Conservation (phyloP, 2,329 filamentous ascomycete genomes). For the Colletotrichum sojae region DNA sequence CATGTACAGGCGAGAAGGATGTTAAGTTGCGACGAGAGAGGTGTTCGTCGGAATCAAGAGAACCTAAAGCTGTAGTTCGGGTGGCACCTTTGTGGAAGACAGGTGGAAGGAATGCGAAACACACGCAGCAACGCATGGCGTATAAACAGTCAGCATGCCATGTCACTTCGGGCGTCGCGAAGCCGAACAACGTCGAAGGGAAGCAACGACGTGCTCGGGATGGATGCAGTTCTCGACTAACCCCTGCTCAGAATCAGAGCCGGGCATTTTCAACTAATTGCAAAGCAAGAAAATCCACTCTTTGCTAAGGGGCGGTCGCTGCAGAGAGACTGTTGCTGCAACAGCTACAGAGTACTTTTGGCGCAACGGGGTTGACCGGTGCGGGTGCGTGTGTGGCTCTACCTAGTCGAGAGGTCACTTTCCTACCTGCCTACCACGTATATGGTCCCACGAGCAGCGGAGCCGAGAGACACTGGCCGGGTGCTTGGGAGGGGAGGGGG, state of each 20-base stretch:
- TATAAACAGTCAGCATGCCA: slow-evolving; percentile 4
- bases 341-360: too few species aligned
- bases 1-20: slow-evolving; percentile 26
- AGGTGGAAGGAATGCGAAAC: slow-evolving; percentile 1
- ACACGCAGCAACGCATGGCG: not conserved
- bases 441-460: too few species aligned
- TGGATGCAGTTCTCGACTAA: slow-evolving; percentile 5
- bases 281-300: not conserved
- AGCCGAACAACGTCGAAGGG: not conserved
- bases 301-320: too few species aligned
- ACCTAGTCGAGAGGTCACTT: too few species aligned
- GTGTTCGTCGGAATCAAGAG: not conserved
- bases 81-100: not conserved
- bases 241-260: not conserved
- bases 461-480: slow-evolving; percentile 41
- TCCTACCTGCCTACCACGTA: too few species aligned
- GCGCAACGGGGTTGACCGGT: too few species aligned
- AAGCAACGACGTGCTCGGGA: not conserved
- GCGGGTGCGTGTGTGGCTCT: too few species aligned
- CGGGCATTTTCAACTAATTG: not conserved
- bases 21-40: not conserved
- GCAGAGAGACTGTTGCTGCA: too few species aligned
- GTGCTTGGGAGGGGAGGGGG: too few species aligned
- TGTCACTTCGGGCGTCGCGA: not conserved
- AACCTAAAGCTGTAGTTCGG: not conserved